Evolutionary conservation across 192 early-diverging fungal genomes (phyloP).

Genomic region (Geranomyces michiganensis): DNA sequence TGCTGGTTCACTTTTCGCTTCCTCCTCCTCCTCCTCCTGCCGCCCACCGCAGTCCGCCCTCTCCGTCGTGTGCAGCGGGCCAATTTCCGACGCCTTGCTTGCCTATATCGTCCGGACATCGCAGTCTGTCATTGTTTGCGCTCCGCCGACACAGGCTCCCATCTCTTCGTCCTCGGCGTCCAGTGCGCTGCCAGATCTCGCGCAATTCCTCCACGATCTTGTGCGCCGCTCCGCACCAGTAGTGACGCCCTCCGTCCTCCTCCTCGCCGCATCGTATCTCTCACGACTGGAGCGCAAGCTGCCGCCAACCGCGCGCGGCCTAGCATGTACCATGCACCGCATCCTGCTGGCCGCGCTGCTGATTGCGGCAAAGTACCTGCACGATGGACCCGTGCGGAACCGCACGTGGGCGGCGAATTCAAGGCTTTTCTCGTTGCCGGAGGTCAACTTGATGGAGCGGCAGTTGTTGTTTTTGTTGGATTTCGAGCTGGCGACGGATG

Average conservation of each 20-base stretch:
- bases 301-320: slow-evolving; percentile 31
- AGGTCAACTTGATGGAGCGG: slow-evolving; percentile 54
- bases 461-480: slow-evolving; percentile 44
- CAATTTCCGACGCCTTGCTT: background rate
- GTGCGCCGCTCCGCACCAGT: slow-evolving; percentile 3
- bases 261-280: slow-evolving; percentile 20
- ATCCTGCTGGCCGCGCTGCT: slow-evolving; percentile 43
- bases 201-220: background rate
- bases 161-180: background rate
- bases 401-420: slow-evolving; percentile 24
- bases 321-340: slow-evolving; percentile 43
- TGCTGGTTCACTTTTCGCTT: too few species aligned
- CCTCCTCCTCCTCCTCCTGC: too few species aligned
- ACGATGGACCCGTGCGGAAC: slow-evolving; percentile 43
- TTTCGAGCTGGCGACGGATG: slow-evolving; percentile 15
- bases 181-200: slow-evolving; percentile 11
- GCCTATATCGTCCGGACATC: background rate
- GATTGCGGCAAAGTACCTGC: slow-evolving; percentile 37
- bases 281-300: slow-evolving; percentile 22
- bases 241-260: background rate
- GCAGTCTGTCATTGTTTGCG: slow-evolving; percentile 11
- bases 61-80: background rate
- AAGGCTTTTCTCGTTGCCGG: slow-evolving; percentile 33
- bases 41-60: too few species aligned
- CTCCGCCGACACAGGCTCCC: background rate